These are phyloP conservation scores for Sindora glabra DNA, from an alignment of 306 rosid genomes.

Conservation along the genomic window DNA sequence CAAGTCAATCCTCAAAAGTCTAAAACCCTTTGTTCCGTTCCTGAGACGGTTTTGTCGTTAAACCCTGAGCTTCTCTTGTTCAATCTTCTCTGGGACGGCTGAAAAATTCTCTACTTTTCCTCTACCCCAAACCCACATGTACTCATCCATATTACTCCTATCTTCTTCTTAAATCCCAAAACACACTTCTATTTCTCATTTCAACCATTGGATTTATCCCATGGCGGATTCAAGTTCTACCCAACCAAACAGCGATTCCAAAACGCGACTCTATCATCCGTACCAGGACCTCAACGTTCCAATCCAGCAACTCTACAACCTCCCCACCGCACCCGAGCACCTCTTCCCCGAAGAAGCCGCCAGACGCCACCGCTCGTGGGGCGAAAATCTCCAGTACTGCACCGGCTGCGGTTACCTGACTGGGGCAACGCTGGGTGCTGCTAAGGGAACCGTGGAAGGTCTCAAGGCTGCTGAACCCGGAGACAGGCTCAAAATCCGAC, in stretches of 20 bases:
- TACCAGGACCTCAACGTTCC: conserved; percentile 59
- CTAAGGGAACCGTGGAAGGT: conserved; percentile 41
- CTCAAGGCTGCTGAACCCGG: conserved; percentile 44
- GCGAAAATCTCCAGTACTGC: conserved; percentile 59
- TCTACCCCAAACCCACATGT: too few relatives aligned
- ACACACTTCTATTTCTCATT: background rate
- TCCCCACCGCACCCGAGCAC: conserved; percentile 57
- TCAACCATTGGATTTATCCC: too few relatives aligned
- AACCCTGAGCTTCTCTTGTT: too few relatives aligned
- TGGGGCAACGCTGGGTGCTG: conserved; percentile 47
- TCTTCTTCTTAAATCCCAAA: background rate
- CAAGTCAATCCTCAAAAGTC: too few relatives aligned
- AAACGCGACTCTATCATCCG: conserved; percentile 47
- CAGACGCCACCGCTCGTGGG: conserved; percentile 61
- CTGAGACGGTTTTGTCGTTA: too few relatives aligned
- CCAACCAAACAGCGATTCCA: conserved; percentile 19
- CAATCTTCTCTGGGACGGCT: too few relatives aligned
- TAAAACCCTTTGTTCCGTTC: too few relatives aligned
- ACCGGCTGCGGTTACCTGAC: conserved; percentile 55
- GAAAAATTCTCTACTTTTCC: too few relatives aligned
- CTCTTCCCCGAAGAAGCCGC: conserved; percentile 52
- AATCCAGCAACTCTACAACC: conserved; percentile 50
- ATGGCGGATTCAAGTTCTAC: conserved; percentile 45
- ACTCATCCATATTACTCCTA: too few relatives aligned
- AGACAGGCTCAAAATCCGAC: conserved; percentile 49